Evolutionary conservation across 2,329 filamentous ascomycete species (phyloP).

Genomic region (Trichoderma oligosporum): DNA sequence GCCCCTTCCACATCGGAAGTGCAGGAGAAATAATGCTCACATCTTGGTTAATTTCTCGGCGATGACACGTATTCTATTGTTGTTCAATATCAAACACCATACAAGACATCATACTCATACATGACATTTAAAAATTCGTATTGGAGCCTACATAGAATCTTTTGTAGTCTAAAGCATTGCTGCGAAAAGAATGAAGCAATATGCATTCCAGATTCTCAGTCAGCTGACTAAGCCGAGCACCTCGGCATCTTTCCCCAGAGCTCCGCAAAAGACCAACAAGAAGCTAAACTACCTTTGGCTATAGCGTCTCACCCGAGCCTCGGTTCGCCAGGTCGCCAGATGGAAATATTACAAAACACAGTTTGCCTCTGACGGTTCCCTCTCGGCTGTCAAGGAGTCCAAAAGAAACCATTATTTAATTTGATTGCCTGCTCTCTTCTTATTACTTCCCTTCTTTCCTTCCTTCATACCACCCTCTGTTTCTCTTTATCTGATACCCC

Average conservation of each 20-base stretch:
- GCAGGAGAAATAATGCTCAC: no score
- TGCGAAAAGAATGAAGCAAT: neutral
- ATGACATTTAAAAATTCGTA: no score
- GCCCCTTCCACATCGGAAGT: no score
- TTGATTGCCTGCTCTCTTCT: neutral
- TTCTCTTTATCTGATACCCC: conserved; percentile 20
- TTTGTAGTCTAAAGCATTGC: no score
- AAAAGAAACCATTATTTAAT: conserved; percentile 6
- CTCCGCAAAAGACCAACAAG: neutral
- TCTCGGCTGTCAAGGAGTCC: conserved; percentile 14
- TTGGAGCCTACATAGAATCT: no score
- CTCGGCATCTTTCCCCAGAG: conserved; percentile 19
- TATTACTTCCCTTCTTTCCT: neutral
- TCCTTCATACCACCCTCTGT: neutral
- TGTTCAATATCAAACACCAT: no score
- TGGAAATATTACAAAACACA: conserved; percentile 5
- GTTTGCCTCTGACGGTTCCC: conserved; percentile 13
- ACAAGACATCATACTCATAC: no score
- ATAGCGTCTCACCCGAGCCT: conserved; percentile 16
- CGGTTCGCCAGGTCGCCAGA: conserved; percentile 16
- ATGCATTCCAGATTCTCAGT: neutral
- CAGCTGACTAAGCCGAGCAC: conserved; percentile 8
- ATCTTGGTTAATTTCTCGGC: no score
- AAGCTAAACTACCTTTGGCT: neutral
- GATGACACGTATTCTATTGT: no score